phyloP scores from a whole-genome alignment of 805 yeast species.

The Cyberlindnera nakhonratchasimensis region DNA sequence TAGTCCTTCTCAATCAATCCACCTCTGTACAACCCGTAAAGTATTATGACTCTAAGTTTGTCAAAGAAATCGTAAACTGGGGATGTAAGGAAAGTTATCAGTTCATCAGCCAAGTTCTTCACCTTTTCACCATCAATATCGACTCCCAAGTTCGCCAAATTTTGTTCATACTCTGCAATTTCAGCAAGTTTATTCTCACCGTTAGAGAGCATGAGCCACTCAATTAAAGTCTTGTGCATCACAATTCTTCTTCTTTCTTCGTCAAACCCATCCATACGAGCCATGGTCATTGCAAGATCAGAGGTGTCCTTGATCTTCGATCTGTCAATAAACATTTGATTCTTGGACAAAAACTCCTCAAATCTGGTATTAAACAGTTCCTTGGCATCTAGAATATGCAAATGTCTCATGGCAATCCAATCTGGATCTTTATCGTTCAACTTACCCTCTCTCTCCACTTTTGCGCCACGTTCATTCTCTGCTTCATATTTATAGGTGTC shows the following conservation, averaged over 20 bases:
- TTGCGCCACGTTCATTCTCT: slow-evolving; percentile 49
- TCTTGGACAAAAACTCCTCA: slow-evolving; percentile 62
- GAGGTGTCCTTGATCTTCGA: slow-evolving; percentile 59
- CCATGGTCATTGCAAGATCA: slow-evolving; percentile 73
- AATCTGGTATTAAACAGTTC: slow-evolving; percentile 57
- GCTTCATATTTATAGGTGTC: slow-evolving; percentile 50
- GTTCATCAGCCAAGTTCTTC: slow-evolving; percentile 55
- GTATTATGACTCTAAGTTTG: slow-evolving; percentile 67
- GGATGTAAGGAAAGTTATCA: slow-evolving; percentile 52
- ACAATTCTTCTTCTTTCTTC: slow-evolving; percentile 60
- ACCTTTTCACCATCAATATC: slow-evolving; percentile 64
- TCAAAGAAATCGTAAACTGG: slow-evolving; percentile 53
- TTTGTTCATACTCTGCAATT: slow-evolving; percentile 83
- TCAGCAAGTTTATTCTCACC: slow-evolving; percentile 59
- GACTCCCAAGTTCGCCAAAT: slow-evolving; percentile 67
- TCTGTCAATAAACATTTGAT: slow-evolving; percentile 73
- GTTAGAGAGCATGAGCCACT: slow-evolving; percentile 60
- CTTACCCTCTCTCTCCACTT: slow-evolving; percentile 43
- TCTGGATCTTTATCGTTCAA: slow-evolving; percentile 62
- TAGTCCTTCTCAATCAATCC: slow-evolving; percentile 77
- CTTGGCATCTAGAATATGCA: slow-evolving; percentile 72
- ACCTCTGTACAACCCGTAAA: slow-evolving; percentile 78
- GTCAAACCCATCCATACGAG: slow-evolving; percentile 63
- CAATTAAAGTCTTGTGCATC: slow-evolving; percentile 58
- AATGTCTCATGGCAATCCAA: slow-evolving; percentile 69